Percentiles rank a stretch among this genome's conserved stretches.
Conservation (phyloP, 78 protist genomes). For the slime mould (Dictyostelium discoideum) region DNA sequence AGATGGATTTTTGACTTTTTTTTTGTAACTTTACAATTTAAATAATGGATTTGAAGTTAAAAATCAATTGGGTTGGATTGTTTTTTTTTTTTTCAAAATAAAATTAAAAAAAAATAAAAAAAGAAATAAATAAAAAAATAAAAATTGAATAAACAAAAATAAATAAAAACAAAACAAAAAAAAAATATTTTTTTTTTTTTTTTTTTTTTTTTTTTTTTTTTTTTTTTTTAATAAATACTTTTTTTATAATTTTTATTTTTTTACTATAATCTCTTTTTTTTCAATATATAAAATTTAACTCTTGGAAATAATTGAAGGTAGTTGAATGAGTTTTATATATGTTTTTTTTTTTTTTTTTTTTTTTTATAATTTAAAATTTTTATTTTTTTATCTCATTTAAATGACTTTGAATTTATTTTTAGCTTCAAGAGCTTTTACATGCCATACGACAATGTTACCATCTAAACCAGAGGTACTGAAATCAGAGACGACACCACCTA, state of each 20-base stretch:
- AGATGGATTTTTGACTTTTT: no score
- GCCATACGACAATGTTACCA: constrained; percentile 90
- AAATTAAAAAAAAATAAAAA: no score
- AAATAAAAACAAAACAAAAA: no score
- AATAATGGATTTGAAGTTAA: no score
- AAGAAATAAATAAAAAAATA: no score
- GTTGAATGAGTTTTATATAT: background rate
- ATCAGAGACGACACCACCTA: constrained; percentile 76
- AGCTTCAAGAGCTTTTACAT: constrained; percentile 64
- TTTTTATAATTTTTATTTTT: background rate
- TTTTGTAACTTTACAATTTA: no score
- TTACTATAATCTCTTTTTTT: background rate
- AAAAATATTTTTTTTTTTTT: background rate
- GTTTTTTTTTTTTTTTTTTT: background rate
- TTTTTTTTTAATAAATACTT: background rate
- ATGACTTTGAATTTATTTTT: constrained; percentile 62
- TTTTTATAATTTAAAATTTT: background rate
- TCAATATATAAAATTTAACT: background rate
- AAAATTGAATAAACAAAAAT: no score
- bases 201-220: background rate
- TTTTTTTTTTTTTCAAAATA: no score
- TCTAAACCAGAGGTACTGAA: constrained; percentile 90
- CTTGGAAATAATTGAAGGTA: background rate
- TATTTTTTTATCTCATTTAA: background rate
- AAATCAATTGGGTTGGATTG: no score